Percentiles rank a stretch among this genome's conserved stretches.
phyloP scores from a whole-genome alignment of 2,329 filamentous ascomycete species.

The Fusarium globosum region DNA sequence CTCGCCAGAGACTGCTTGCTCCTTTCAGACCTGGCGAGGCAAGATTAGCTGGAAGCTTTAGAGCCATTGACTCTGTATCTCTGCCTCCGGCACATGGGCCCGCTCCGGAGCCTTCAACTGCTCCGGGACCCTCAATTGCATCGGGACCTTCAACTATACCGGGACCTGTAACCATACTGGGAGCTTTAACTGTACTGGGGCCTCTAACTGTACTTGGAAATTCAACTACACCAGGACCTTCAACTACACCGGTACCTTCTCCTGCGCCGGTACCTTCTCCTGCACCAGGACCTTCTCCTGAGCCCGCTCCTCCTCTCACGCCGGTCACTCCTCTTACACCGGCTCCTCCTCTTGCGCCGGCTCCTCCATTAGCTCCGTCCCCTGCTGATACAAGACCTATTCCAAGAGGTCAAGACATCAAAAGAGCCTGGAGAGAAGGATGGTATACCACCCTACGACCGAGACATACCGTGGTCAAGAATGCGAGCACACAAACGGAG shows the following conservation, averaged over 20 bases:
- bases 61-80: background rate
- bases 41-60: background rate
- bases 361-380: background rate
- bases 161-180: background rate
- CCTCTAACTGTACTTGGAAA: background rate
- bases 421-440: background rate
- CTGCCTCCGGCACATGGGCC: background rate
- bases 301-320: background rate
- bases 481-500: constrained; percentile 12
- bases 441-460: background rate
- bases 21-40: background rate
- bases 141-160: background rate
- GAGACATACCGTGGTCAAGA: background rate
- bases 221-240: background rate
- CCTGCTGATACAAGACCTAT: background rate
- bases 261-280: background rate
- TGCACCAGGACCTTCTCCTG: background rate
- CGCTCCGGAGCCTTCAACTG: background rate
- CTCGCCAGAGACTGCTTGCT: background rate
- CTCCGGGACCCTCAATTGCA: background rate
- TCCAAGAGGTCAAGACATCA: background rate
- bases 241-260: background rate
- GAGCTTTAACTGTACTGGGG: background rate
- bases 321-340: background rate
- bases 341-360: background rate